Evolutionary conservation across 257 asterid species (phyloP).

Genomic region (Knoxia roxburghii): DNA sequence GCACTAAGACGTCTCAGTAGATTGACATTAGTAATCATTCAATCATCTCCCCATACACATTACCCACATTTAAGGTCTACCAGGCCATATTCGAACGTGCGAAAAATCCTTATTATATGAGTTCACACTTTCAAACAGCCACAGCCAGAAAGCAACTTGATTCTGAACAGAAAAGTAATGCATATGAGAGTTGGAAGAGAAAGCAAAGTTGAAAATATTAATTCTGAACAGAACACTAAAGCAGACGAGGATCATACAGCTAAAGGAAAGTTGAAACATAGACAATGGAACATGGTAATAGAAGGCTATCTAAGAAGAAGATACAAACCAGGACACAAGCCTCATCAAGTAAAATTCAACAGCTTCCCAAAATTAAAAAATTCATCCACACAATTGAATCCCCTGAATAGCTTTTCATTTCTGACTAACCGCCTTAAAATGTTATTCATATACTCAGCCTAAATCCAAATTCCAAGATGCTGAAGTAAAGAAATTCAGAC

Average conservation of each 20-base stretch:
- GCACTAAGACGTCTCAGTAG: background rate
- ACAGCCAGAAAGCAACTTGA: no score
- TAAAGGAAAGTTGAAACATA: background rate
- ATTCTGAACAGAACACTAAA: background rate
- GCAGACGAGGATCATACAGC: background rate
- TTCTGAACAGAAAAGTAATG: no score
- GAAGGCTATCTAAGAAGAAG: background rate
- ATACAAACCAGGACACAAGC: background rate
- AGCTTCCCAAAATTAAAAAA: no score
- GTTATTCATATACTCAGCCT: background rate
- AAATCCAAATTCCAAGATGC: background rate
- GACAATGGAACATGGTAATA: background rate
- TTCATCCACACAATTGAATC: background rate
- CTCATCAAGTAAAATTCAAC: no score
- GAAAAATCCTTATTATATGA: background rate
- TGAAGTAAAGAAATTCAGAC: background rate
- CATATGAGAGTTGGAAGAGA: background rate
- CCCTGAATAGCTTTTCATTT: no score
- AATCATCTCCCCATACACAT: background rate
- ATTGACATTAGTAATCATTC: background rate
- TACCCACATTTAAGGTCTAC: background rate
- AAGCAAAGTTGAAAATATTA: background rate
- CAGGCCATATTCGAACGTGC: background rate
- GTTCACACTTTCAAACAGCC: background rate
- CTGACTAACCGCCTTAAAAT: conserved; percentile 1